Percentiles rank a stretch among this genome's conserved stretches.
Evolutionary conservation across 345 rosid species (phyloP).

Genomic region (Citrus maxima): DNA sequence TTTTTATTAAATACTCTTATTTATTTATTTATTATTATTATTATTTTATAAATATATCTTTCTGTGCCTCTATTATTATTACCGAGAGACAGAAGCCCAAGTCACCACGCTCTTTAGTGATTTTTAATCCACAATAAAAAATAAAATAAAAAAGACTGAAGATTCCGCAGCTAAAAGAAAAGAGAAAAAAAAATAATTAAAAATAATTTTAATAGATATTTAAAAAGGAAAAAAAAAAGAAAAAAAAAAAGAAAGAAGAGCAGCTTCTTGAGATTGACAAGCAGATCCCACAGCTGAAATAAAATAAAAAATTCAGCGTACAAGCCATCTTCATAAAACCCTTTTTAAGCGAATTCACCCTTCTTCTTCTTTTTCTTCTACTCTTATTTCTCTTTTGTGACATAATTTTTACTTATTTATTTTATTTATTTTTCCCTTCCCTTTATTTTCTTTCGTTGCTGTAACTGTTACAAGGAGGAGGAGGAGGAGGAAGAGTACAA

Average conservation of each 20-base stretch:
- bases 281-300: constrained; percentile 52
- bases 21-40: background rate
- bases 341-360: constrained; percentile 21
- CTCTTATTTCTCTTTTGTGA: constrained; percentile 13
- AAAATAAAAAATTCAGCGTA: constrained; percentile 39
- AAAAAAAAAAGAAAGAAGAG: constrained; percentile 20
- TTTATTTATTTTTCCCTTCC: constrained; percentile 7
- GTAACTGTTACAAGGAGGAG: constrained; percentile 27
- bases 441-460: constrained; percentile 19
- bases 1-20: constrained; percentile 18
- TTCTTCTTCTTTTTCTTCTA: constrained; percentile 1
- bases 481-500: constrained; percentile 9
- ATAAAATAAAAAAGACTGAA: constrained; percentile 27
- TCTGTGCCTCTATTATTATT: constrained; percentile 48
- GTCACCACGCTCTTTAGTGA: background rate
- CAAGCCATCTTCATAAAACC: constrained; percentile 52
- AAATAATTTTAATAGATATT: background rate
- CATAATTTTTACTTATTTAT: constrained; percentile 3
- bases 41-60: constrained; percentile 27
- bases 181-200: background rate
- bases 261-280: constrained; percentile 68
- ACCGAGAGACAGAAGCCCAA: constrained; percentile 8
- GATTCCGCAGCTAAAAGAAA: constrained; percentile 27
- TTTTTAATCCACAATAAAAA: constrained; percentile 4
- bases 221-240: constrained; percentile 3